Conservation (phyloP, 148 eudicot species). For the Linanthus parryae region DNA sequence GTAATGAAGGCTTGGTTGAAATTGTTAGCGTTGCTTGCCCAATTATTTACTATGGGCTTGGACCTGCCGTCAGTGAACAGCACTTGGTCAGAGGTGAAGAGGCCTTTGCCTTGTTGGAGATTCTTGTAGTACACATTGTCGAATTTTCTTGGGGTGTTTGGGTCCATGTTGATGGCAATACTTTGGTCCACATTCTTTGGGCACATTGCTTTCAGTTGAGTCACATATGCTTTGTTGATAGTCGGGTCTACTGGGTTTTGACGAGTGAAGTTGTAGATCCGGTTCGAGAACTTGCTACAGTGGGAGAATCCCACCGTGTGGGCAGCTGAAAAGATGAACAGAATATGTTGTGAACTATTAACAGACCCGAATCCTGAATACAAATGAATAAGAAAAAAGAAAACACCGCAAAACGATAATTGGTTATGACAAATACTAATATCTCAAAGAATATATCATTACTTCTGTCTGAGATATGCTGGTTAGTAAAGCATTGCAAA, state of each 20-base stretch:
- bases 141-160: conserved; percentile 49
- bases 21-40: conserved; percentile 29
- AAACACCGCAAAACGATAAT: too few species aligned
- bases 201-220: conserved; percentile 52
- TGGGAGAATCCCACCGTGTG: conserved; percentile 87
- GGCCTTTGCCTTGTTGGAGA: conserved; percentile 64
- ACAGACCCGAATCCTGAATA: neutral
- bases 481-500: too few species aligned
- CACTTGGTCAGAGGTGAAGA: conserved; percentile 74
- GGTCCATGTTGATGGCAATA: conserved; percentile 73
- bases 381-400: neutral
- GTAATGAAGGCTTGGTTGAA: conserved; percentile 31
- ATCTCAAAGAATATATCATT: too few species aligned
- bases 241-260: conserved; percentile 56
- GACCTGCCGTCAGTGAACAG: conserved; percentile 68
- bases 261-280: conserved; percentile 58
- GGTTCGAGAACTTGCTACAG: conserved; percentile 54
- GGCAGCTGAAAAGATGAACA: conserved; percentile 32
- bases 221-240: conserved; percentile 39
- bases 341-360: neutral
- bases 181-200: conserved; percentile 68
- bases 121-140: conserved; percentile 65
- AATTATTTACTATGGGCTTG: conserved; percentile 30
- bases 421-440: too few species aligned
- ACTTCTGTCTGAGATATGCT: too few species aligned